phyloP scores from a whole-genome alignment of 257 asterid species.

The Vinca minor region DNA sequence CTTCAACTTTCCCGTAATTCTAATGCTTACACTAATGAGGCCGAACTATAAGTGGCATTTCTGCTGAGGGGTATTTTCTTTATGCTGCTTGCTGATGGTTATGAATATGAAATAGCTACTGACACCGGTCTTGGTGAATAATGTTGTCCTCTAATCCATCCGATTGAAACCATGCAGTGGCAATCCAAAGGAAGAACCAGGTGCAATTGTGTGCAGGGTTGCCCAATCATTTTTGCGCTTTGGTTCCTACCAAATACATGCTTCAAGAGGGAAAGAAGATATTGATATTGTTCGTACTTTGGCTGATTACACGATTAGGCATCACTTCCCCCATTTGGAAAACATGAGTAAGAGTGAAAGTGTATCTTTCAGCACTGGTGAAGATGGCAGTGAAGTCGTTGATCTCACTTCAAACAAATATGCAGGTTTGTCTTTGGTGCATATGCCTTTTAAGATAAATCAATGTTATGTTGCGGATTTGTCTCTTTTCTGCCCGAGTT shows the following conservation, averaged over 20 bases:
- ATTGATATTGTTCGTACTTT: conserved; percentile 63
- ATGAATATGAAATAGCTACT: background rate
- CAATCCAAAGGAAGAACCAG: conserved; percentile 94
- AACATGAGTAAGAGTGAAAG: conserved; percentile 70
- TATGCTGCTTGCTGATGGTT: background rate
- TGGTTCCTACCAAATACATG: conserved; percentile 95
- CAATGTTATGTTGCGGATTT: too few relatives aligned
- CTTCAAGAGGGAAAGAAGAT: conserved; percentile 73
- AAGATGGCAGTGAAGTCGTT: conserved; percentile 70
- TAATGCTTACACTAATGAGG: background rate
- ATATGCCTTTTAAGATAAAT: background rate
- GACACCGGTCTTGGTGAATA: background rate
- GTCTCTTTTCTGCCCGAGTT: background rate
- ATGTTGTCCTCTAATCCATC: background rate
- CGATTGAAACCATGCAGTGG: conserved; percentile 54
- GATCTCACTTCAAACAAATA: conserved; percentile 95
- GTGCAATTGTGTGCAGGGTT: conserved; percentile 93
- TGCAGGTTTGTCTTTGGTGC: conserved; percentile 46
- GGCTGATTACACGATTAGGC: conserved; percentile 77
- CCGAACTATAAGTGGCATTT: background rate
- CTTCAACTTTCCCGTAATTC: background rate
- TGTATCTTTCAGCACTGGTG: conserved; percentile 77
- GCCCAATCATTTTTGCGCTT: conserved; percentile 89
- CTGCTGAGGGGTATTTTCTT: background rate
- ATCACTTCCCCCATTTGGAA: conserved; percentile 83